Conservation (phyloP, 78 protist species). For the Mantamonas sphyraenae region DNA sequence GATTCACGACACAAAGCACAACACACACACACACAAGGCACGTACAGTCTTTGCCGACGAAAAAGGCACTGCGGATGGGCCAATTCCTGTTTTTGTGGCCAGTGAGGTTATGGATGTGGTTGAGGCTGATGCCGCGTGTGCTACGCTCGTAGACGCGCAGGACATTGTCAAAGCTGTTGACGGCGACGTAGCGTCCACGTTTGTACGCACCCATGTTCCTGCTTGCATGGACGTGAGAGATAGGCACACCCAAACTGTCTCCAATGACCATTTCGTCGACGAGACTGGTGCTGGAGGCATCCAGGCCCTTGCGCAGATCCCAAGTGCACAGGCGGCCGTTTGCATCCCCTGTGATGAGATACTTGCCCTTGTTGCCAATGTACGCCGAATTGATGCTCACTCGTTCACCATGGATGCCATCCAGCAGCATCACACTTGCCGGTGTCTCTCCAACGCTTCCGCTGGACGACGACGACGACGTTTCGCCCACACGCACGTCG, state of each 20-base stretch:
- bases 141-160: conserved; percentile 51
- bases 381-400: too few species aligned
- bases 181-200: conserved; percentile 46
- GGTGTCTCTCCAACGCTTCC: too few species aligned
- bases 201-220: neutral
- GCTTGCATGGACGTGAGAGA: conserved; percentile 8
- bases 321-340: conserved; percentile 37
- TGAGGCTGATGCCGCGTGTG: conserved; percentile 20
- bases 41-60: conserved; percentile 31
- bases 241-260: conserved; percentile 3
- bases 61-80: conserved; percentile 54
- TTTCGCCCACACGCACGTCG: too few species aligned
- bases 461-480: too few species aligned
- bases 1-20: too few species aligned
- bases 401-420: too few species aligned
- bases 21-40: neutral
- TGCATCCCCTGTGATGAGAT: conserved; percentile 47
- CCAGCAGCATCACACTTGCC: too few species aligned
- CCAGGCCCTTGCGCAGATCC: conserved; percentile 43
- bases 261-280: neutral
- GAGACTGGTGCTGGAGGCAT: too few species aligned
- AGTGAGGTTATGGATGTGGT: conserved; percentile 29
- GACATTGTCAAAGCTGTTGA: conserved; percentile 46
- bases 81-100: conserved; percentile 50
- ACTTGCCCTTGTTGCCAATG: too few species aligned